Conservation (phyloP, 768 basidiomycete species). For the Boletus sp. region DNA sequence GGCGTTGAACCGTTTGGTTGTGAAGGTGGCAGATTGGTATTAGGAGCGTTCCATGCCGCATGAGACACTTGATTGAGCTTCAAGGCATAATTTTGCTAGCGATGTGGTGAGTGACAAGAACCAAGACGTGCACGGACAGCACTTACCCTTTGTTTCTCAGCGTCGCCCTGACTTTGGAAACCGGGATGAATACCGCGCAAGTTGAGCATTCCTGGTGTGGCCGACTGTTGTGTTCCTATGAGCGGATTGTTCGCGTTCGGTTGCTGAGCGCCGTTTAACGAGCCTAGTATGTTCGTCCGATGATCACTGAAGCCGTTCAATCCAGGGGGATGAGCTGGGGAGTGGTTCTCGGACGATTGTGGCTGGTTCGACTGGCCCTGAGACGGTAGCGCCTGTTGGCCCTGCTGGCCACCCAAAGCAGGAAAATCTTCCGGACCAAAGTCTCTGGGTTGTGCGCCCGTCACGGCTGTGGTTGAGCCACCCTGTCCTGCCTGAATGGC, state of each 20-base stretch:
- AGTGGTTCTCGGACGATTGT: slow-evolving; percentile 33
- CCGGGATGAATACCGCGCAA: slow-evolving; percentile 40
- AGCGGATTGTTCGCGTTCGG: slow-evolving; percentile 23
- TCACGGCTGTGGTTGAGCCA: slow-evolving; percentile 19
- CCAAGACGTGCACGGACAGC: slow-evolving; percentile 3
- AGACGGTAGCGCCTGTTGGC: slow-evolving; percentile 25
- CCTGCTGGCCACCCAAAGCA: slow-evolving; percentile 69
- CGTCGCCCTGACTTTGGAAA: slow-evolving; percentile 58
- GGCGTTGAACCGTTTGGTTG: slow-evolving; percentile 30
- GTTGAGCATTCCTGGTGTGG: slow-evolving; percentile 70
- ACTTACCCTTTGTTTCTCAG: slow-evolving; percentile 70
- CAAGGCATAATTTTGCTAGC: slow-evolving; percentile 57
- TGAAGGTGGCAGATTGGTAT: slow-evolving; percentile 40
- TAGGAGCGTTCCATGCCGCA: slow-evolving; percentile 65
- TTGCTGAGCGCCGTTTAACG: slow-evolving; percentile 36
- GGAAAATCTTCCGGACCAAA: slow-evolving; percentile 92
- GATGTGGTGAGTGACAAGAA: slow-evolving; percentile 5
- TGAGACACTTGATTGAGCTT: slow-evolving; percentile 64
- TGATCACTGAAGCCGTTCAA: slow-evolving; percentile 63
- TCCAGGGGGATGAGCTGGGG: slow-evolving; percentile 65
- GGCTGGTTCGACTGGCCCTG: slow-evolving; percentile 31
- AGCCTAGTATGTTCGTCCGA: slow-evolving; percentile 57
- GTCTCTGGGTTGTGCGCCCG: slow-evolving; percentile 26
- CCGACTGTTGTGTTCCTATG: slow-evolving; percentile 46
- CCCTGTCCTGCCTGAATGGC: slow-evolving; percentile 75